These are phyloP conservation scores for Magnaporthiopsis incrustans DNA, from an alignment of 2,329 filamentous ascomycete genomes.

Conservation along the genomic window DNA sequence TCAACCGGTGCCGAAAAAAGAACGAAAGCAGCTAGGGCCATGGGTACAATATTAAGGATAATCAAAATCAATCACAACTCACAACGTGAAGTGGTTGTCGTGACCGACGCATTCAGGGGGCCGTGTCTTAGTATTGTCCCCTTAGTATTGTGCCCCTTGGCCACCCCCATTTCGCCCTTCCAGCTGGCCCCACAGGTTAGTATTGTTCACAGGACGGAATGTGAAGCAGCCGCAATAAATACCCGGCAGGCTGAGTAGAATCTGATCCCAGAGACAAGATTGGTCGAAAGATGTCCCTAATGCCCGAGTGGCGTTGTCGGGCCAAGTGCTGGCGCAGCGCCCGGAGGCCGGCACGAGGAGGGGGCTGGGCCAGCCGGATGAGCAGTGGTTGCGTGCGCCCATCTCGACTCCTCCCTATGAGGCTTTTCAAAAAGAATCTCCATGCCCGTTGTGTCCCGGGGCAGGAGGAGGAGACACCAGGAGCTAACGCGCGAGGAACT, in stretches of 20 bases:
- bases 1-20: neutral
- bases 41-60: neutral
- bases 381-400: too few species aligned
- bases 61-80: neutral
- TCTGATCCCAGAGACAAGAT: neutral
- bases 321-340: neutral
- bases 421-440: neutral
- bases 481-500: too few species aligned
- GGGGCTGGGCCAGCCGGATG: neutral
- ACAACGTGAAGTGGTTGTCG: neutral
- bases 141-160: constrained; percentile 10
- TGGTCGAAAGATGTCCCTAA: neutral
- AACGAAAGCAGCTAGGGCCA: neutral
- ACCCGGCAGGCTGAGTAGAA: neutral
- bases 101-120: neutral
- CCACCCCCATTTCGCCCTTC: neutral
- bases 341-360: neutral
- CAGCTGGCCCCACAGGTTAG: neutral
- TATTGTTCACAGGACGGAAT: neutral
- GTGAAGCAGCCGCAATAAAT: neutral
- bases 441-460: too few species aligned
- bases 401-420: neutral
- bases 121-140: constrained; percentile 8
- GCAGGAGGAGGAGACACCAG: too few species aligned
- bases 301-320: neutral